Evolutionary conservation across 345 rosid genomes (phyloP), one percentile per base, ranked within the genome.

Genomic region (Rhodamnia argentea): DNA sequence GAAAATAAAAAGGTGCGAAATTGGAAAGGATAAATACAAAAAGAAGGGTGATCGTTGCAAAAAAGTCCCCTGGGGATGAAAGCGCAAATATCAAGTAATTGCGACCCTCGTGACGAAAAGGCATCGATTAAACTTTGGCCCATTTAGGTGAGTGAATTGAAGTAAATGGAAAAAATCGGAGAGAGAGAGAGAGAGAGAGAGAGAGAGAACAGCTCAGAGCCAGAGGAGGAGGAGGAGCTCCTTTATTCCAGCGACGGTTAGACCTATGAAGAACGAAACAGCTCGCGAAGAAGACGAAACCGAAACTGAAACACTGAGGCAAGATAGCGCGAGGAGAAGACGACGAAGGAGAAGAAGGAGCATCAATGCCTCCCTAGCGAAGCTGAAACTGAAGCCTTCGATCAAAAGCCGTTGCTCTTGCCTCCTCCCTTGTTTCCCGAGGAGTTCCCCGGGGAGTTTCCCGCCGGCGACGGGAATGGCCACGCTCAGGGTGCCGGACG

Each of bases 401-500:
- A 70, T 70, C 81, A 24, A 24, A 20, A 40, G 81, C 7, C 47
- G 81, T 22, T 70, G 47, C 7, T 70, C 47, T 40, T 37, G 26
- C 32, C 86, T 85, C n/a, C 23, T 86, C 58, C 44, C 32, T 52
- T 85, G 86, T 47, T 59, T 70, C 81, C 81, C 81, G 26, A 9
- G 59, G 27, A 37, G 26, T 70, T 22, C 32, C 76, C 74, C 76
- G 15, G 75, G 51, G 60, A 51, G 2, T 11, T 82, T 81, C 87
- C 20, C 87, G 74, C 58, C 12, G 58, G 54, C 70, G 37, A 47
- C 47, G 59, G 86, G 88, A 64, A 93, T 93, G 96, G 88, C 91
- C 70, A 92, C 98, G 50, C 89, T 95, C 50, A 92, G 91, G 90
- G 86, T 93, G 52, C 95, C 95, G 64, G 93, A 88, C 22, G 89